Base-by-base conservation (phyloP, 768 basidiomycete genomes). In the Xanthoconium stramineum region DNA sequence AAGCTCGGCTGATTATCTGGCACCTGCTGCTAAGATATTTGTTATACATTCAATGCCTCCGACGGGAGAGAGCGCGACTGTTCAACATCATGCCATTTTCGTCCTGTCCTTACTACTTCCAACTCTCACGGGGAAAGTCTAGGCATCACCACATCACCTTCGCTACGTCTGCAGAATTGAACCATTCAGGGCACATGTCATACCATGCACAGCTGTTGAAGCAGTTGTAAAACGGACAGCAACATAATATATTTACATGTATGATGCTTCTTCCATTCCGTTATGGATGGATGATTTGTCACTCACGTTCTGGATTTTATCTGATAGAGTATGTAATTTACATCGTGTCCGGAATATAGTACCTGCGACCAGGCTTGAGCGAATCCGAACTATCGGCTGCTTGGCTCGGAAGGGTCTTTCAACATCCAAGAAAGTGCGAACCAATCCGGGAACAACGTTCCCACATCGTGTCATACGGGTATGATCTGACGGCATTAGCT, bases 301-400 rank as follows among this genome's bases (percentile, higher is more conserved):
- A 64, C 56, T 45, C 49, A 15, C 8, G 11, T 43, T 42, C 53
- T 55, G 47, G 57, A 44, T 59, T 52, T 54, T 57, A 66, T 68
- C 59, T 60, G 61, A 60, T 69, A 63, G 58, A 66, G 24, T 68
- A 59, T 68, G 66, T 70, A 70, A 68, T 59, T 55, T 59, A 66
- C 52, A 53, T 47, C 62, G 63, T 58, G 61, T 52, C 36, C 9
- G 14, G 48, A 52, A 61, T 55, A 56, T 58, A 55, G 47, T 58
- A n/a, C 24, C 24, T 24, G 24, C 24, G 24, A 24, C 24, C n/a
- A 32, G 15, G 45, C 33, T 30, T 20, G 37, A 24, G 24, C 24
- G 24, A 17, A 38, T 39, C 19, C 36, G 47, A 36, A 4, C 6
- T 24, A 39, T 61, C 52, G 39, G 47, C 43, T 19, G 45, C 29